Base-by-base conservation (phyloP, 108 stramenopile species). In the Seminavis robusta region DNA sequence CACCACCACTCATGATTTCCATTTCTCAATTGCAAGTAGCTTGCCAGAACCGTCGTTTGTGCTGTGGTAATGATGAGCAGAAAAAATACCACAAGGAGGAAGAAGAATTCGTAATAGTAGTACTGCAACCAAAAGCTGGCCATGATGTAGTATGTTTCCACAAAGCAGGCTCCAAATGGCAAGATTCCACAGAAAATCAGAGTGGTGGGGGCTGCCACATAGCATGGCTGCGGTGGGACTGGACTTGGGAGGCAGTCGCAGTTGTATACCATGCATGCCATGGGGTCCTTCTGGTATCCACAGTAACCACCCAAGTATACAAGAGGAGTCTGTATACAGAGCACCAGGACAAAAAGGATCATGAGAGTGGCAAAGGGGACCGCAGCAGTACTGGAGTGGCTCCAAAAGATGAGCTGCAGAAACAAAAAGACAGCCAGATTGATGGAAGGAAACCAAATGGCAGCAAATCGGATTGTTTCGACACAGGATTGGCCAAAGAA, bases 1-100 rank as follows among this genome's bases (percentile, higher is more conserved):
- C 97, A 97, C 95, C 97, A 95, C 95, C 96, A 97, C 56, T 84
- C 83, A 73, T 96, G 90, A 73, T 97, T 87, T 80, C 95, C 94
- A 20, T 85, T 64, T 54, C 88, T 83, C 11, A 96, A 85, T 70
- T 92, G 92, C 73, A 96, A 97, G 85, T 97, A 97, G 77, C 64
- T 71, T 61, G 95, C 77, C 19, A 96, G 76, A 39, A 95, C 76
- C 43, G 90, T 90, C 46, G 95, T 94, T 71, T 94, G 90, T 7
- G 95, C 89, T 58, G 84, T 89, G 10, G 94, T 95, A 34, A 90
- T 63, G 44, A 92, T 27, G 28, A 96, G 85, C 71, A 97, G 94
- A 40, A 85, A 16, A 49, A 92, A 85, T 26, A 93, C 94, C n/a
- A 94, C 33, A 34, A 94, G 58, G 30, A 95, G 69, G 80, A 97